Conservation (phyloP, 352 stramenopile genomes). For the Globisporangium abappressorium region DNA sequence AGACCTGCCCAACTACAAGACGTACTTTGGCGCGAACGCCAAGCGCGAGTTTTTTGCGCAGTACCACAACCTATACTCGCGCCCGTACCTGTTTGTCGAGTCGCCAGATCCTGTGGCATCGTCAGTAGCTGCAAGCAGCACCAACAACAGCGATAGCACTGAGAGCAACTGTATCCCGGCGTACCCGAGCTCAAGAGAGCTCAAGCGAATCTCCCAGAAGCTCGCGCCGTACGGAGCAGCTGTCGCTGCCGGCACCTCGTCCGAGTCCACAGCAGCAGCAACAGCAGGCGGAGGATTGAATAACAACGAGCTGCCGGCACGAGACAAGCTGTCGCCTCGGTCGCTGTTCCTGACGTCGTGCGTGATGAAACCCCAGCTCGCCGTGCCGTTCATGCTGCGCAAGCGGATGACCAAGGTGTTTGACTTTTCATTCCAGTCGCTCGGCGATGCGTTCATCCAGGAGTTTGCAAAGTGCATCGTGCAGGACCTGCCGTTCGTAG, state of each 20-base stretch:
- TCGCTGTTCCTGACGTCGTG: constrained; percentile 60
- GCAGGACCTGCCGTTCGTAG: constrained; percentile 56
- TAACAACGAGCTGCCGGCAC: constrained; percentile 27
- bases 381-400: constrained; percentile 63
- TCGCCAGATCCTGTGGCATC: constrained; percentile 3
- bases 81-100: constrained; percentile 66
- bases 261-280: background rate
- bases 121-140: background rate
- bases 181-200: constrained; percentile 40
- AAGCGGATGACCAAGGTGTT: constrained; percentile 62
- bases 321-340: constrained; percentile 58
- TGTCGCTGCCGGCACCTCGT: constrained; percentile 1
- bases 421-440: constrained; percentile 81
- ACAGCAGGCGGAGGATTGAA: background rate
- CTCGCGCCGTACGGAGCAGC: constrained; percentile 21
- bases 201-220: constrained; percentile 34
- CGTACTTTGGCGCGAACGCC: constrained; percentile 62
- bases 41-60: constrained; percentile 57
- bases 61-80: constrained; percentile 59
- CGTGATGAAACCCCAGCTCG: constrained; percentile 45
- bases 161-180: constrained; percentile 32
- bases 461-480: constrained; percentile 63
- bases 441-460: constrained; percentile 63
- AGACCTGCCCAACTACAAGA: constrained; percentile 38
- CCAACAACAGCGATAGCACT: constrained; percentile 2